Percentiles rank a stretch among this genome's conserved stretches.
Evolutionary conservation across 2,329 filamentous ascomycete genomes (phyloP).

Genomic region (Alternaria tenuissima): DNA sequence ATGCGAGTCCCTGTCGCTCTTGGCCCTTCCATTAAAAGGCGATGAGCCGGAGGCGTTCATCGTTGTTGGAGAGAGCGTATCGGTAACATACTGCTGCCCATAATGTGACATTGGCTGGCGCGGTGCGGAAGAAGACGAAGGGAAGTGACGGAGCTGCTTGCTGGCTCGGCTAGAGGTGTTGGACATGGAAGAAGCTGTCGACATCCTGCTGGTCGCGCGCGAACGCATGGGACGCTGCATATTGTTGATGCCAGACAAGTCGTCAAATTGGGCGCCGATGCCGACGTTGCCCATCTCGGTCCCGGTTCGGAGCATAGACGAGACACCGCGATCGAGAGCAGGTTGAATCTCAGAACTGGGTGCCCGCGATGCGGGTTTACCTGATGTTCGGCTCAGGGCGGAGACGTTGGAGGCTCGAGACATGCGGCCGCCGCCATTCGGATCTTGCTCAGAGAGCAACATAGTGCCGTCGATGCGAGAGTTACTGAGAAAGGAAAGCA

Average conservation of each 20-base stretch:
- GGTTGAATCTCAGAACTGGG: conserved; percentile 43
- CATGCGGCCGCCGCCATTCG: conserved; percentile 56
- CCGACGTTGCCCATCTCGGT: conserved; percentile 59
- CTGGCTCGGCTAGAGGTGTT: conserved; percentile 53
- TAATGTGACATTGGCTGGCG: conserved; percentile 53
- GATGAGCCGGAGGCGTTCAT: conserved; percentile 44
- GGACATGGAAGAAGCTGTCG: conserved; percentile 53
- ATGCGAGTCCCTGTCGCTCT: conserved; percentile 45
- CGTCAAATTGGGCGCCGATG: conserved; percentile 40
- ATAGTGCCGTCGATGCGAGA: conserved; percentile 30
- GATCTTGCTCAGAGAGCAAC: conserved; percentile 57
- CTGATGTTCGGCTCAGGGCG: conserved; percentile 44
- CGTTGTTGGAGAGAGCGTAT: conserved; percentile 47
- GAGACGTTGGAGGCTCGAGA: conserved; percentile 59
- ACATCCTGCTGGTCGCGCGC: conserved; percentile 48
- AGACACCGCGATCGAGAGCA: conserved; percentile 50
- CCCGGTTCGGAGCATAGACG: conserved; percentile 60
- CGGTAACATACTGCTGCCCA: conserved; percentile 52
- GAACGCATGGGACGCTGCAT: conserved; percentile 48
- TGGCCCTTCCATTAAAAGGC: conserved; percentile 31
- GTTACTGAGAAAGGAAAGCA: not conserved
- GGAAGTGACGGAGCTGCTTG: conserved; percentile 45
- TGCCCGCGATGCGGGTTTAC: conserved; percentile 36
- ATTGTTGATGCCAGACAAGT: conserved; percentile 49
- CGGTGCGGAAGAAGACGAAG: conserved; percentile 50